Evolutionary conservation across 306 rosid species (phyloP).

Genomic region (Cicer arietinum): DNA sequence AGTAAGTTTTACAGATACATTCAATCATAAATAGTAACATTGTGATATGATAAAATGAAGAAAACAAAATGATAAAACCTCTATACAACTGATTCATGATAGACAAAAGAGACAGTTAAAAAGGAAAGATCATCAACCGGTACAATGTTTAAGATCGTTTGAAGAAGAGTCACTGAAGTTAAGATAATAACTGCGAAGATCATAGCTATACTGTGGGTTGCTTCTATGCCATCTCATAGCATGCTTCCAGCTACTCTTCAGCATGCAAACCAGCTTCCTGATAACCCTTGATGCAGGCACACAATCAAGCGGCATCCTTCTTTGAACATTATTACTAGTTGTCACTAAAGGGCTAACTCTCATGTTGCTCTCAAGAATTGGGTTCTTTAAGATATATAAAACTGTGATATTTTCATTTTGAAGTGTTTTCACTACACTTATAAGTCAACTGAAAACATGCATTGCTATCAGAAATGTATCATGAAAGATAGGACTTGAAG

Average conservation of each 20-base stretch:
- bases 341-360: conserved; percentile 50
- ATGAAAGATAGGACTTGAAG: conserved; percentile 23
- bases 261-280: conserved; percentile 51
- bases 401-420: conserved; percentile 47
- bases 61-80: neutral
- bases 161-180: conserved; percentile 70
- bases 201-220: conserved; percentile 58
- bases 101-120: neutral
- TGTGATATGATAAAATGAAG: neutral
- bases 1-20: neutral
- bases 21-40: neutral
- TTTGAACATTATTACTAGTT: conserved; percentile 47
- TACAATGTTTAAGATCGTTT: conserved; percentile 22
- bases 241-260: conserved; percentile 66
- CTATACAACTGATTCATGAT: neutral
- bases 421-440: conserved; percentile 1
- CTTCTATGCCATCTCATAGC: conserved; percentile 47
- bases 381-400: conserved; percentile 47
- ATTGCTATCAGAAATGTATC: conserved; percentile 35
- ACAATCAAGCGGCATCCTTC: conserved; percentile 40
- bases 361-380: conserved; percentile 49
- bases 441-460: conserved; percentile 15
- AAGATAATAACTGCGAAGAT: conserved; percentile 67
- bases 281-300: conserved; percentile 43
- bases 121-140: conserved; percentile 40